phyloP scores from a whole-genome alignment of 495 filamentous ascomycete genomes.

The Aspergillus nanangensis region DNA sequence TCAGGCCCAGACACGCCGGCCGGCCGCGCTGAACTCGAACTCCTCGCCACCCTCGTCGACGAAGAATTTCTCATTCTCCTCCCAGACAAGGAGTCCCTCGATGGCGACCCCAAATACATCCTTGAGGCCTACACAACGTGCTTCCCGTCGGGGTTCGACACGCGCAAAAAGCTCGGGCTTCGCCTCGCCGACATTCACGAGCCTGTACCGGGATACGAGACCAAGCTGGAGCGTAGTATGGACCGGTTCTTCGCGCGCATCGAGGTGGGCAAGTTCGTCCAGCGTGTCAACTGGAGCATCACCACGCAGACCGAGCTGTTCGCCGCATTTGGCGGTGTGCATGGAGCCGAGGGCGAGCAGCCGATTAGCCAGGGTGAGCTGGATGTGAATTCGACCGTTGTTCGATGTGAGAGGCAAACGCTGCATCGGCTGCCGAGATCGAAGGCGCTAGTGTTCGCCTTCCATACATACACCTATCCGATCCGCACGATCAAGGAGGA shows the following conservation, averaged over 20 bases:
- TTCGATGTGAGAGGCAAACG: slow-evolving; percentile 74
- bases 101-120: slow-evolving; percentile 40
- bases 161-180: slow-evolving; percentile 57
- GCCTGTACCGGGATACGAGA: slow-evolving; percentile 64
- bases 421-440: slow-evolving; percentile 66
- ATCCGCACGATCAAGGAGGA: slow-evolving; percentile 65
- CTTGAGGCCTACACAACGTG: slow-evolving; percentile 66
- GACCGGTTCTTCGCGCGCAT: slow-evolving; percentile 64
- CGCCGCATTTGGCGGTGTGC: slow-evolving; percentile 37
- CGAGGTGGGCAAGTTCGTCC: slow-evolving; percentile 34
- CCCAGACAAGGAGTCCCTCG: slow-evolving; percentile 25
- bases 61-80: slow-evolving; percentile 74
- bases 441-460: slow-evolving; percentile 65
- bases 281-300: slow-evolving; percentile 57
- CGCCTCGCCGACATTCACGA: slow-evolving; percentile 62
- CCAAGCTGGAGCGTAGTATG: slow-evolving; percentile 71
- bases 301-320: slow-evolving; percentile 55
- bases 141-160: slow-evolving; percentile 70
- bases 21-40: slow-evolving; percentile 27
- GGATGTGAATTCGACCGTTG: slow-evolving; percentile 45
- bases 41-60: slow-evolving; percentile 58
- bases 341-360: slow-evolving; percentile 39
- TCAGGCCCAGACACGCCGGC: neutral
- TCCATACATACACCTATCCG: slow-evolving; percentile 77
- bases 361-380: slow-evolving; percentile 38